A percentile compares a stretch with the other conserved stretches of the same genome.
phyloP scores from a whole-genome alignment of 345 rosid genomes.

The Arabidopsis thaliana region TAIR10.1 NC_003074.8:5876001-5876500 shows the following conservation, averaged over 20 bases:
- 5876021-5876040: neutral
- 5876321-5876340: neutral
- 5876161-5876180: neutral
- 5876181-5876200: neutral
- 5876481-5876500: slow-evolving; percentile 34
- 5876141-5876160: neutral
- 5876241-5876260: neutral
- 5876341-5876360: slow-evolving; percentile 5
- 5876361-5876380: neutral
- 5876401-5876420: neutral
- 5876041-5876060: neutral
- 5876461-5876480: slow-evolving; percentile 20
- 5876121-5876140: neutral
- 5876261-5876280: slow-evolving; percentile 2
- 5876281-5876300: neutral
- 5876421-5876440: neutral
- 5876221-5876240: neutral
- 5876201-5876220: neutral
- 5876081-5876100: neutral
- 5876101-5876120: slow-evolving; percentile 8
- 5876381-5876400: neutral
- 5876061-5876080: slow-evolving; percentile 23
- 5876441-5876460: slow-evolving; percentile 20
- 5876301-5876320: slow-evolving; percentile 5
- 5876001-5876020: slow-evolving; percentile 4